Percentiles rank a stretch among this genome's conserved stretches.
These are phyloP conservation scores for Wickerhamiella allomyrinae DNA, from an alignment of 805 yeast species.

Conservation along the genomic window DNA sequence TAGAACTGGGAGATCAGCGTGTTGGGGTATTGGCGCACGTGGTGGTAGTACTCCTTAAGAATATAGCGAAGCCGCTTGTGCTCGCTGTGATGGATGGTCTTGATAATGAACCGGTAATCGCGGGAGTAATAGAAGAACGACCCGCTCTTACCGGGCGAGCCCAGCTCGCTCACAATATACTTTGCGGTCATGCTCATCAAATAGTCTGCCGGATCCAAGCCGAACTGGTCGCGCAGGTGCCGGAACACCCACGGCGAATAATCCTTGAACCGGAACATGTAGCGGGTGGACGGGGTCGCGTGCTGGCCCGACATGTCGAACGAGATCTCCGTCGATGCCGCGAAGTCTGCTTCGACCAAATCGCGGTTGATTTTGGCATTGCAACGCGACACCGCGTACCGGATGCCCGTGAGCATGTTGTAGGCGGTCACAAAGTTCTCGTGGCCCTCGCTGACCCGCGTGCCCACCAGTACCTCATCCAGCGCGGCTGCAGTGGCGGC, in stretches of 20 bases:
- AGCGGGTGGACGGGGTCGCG: slow-evolving; percentile 81
- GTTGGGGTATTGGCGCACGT: slow-evolving; percentile 71
- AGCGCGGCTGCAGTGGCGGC: slow-evolving; percentile 14
- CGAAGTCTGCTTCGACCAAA: slow-evolving; percentile 57
- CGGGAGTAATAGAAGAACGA: slow-evolving; percentile 90
- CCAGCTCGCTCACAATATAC: slow-evolving; percentile 78
- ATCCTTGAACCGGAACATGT: slow-evolving; percentile 93
- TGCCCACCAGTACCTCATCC: slow-evolving; percentile 52
- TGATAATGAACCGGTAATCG: slow-evolving; percentile 86
- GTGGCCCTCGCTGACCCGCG: slow-evolving; percentile 83
- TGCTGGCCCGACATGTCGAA: slow-evolving; percentile 76
- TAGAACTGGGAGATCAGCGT: slow-evolving; percentile 90
- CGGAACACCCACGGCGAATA: slow-evolving; percentile 90
- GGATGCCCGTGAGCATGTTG: slow-evolving; percentile 91
- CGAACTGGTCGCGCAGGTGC: slow-evolving; percentile 63
- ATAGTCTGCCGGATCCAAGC: slow-evolving; percentile 92
- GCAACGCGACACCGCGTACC: slow-evolving; percentile 87
- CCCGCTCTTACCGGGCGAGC: slow-evolving; percentile 95
- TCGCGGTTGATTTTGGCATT: slow-evolving; percentile 67
- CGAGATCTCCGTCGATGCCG: slow-evolving; percentile 58
- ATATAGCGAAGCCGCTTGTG: slow-evolving; percentile 68
- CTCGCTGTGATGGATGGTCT: slow-evolving; percentile 88
- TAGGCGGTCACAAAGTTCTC: slow-evolving; percentile 88
- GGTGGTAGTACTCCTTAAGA: slow-evolving; percentile 61
- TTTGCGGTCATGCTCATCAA: slow-evolving; percentile 83